Evolutionary conservation across 2,329 filamentous ascomycete species (phyloP), one percentile per base, ranked within the genome.

Genomic region (Colletotrichum brevisporum): DNA sequence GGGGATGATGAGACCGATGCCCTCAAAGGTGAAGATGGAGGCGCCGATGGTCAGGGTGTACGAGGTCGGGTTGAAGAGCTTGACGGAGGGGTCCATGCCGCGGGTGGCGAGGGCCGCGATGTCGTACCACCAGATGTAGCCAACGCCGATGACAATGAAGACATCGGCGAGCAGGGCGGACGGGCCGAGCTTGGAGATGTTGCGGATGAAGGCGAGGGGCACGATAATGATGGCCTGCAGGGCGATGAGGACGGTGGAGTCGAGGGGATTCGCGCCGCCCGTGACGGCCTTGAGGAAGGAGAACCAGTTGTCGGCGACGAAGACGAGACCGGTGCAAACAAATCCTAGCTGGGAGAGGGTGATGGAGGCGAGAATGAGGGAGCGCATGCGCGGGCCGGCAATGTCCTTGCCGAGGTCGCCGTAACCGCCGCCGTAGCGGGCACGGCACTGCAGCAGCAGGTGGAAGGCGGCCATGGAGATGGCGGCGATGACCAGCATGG

Each of bases 1-100:
- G 0, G 97, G 96, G 71, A 99, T 98, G 80, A 99, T 97, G 56
- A 99, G 89, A 13, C 96, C 97, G 70, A 99, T 97, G 31, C 96
- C 96, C 78, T 99, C 96, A 77, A 98, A 99, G 0, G 96, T 98
- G 83, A 99, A 99, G 78, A 94, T 93, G 45, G 91, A 89, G 2
- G 90, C 89, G 60, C 92, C 92, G 55, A 94, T 86, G 27, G 91
- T 94, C 62, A 94, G 82, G 0, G 92, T 91, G 76, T 91, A 94
- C 64, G 88, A 84, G 27, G 84, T 81, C 0, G 91, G 89, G 78
- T 94, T 94, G 84, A 94, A 93, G 15, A 92, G 82, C 58, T 84
- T 82, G n/a, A 94, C 89, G 0, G 85, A 87, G 1, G 85, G 81
- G 70, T 89, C 85, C 61, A 91, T 82, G 62, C 91, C 91, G 21